Percentiles rank a stretch among this genome's conserved stretches.
Evolutionary conservation across 768 basidiomycete genomes (phyloP).

Genomic region (Rhodocollybia butyracea): DNA sequence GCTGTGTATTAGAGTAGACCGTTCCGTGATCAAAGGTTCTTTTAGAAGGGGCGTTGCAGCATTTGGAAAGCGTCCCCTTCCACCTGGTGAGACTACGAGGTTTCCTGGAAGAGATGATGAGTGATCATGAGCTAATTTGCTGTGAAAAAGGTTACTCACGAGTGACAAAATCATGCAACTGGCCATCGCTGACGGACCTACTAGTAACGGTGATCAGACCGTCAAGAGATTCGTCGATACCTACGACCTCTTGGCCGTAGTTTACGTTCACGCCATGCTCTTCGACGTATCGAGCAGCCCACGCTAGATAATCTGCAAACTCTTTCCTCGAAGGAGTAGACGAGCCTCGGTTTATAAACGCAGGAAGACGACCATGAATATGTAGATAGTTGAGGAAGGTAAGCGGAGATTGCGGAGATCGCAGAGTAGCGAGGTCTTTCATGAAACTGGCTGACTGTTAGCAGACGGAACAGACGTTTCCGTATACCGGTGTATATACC

Average conservation of each 20-base stretch:
- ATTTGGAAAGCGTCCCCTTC: conserved; percentile 40
- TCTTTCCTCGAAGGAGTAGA: conserved; percentile 51
- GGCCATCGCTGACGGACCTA: conserved; percentile 31
- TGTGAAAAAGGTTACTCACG: conserved; percentile 28
- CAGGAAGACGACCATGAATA: conserved; percentile 41
- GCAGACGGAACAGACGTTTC: background rate
- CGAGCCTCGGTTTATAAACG: conserved; percentile 52
- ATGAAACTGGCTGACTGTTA: conserved; percentile 33
- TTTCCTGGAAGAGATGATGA: conserved; percentile 31
- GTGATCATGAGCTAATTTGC: background rate
- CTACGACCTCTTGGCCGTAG: conserved; percentile 46
- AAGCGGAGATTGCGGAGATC: conserved; percentile 46
- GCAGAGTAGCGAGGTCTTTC: conserved; percentile 52
- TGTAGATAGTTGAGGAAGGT: conserved; percentile 54
- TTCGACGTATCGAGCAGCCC: conserved; percentile 46
- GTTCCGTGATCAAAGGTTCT: conserved; percentile 30
- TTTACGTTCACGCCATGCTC: conserved; percentile 37
- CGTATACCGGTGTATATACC: conserved; percentile 21
- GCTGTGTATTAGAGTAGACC: conserved; percentile 27
- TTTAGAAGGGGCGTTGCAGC: conserved; percentile 26
- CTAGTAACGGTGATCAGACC: conserved; percentile 37
- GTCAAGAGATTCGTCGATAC: conserved; percentile 27
- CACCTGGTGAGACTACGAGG: conserved; percentile 50
- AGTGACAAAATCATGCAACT: conserved; percentile 28
- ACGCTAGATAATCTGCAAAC: conserved; percentile 51